phyloP scores from a whole-genome alignment of 495 filamentous ascomycete genomes.

The Neurospora sp. region DNA sequence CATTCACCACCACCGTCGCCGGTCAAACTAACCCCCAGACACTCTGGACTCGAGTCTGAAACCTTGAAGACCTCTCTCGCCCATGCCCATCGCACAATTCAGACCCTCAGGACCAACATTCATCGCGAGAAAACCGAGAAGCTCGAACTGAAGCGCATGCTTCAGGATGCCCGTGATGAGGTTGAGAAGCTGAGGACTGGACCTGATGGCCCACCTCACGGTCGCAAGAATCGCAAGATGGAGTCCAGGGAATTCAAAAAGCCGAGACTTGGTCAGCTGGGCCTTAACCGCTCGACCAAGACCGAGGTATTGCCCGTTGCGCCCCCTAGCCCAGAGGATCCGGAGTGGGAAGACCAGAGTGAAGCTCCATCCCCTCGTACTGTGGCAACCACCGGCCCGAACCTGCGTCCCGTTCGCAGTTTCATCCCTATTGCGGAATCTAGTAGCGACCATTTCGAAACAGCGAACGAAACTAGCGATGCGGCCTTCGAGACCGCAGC shows the following conservation, averaged over 20 bases:
- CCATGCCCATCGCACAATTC: slow-evolving; percentile 92
- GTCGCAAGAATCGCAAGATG: slow-evolving; percentile 61
- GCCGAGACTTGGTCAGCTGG: slow-evolving; percentile 64
- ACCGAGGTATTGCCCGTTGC: slow-evolving; percentile 56
- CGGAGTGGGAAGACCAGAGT: slow-evolving; percentile 79
- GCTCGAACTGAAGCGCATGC: slow-evolving; percentile 85
- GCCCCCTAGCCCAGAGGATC: slow-evolving; percentile 37
- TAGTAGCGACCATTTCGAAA: slow-evolving; percentile 63
- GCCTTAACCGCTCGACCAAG: slow-evolving; percentile 60
- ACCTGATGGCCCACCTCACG: slow-evolving; percentile 44
- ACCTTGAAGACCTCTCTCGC: slow-evolving; percentile 87
- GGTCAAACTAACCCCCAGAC: slow-evolving; percentile 79
- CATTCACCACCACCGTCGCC: slow-evolving; percentile 85
- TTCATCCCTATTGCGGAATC: slow-evolving; percentile 21
- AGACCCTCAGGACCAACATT: slow-evolving; percentile 85
- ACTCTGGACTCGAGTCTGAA: slow-evolving; percentile 84
- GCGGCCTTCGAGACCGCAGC: slow-evolving; percentile 80
- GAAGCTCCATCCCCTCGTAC: slow-evolving; percentile 26
- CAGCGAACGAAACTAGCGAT: slow-evolving; percentile 74
- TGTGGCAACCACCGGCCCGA: slow-evolving; percentile 4
- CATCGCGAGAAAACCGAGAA: slow-evolving; percentile 98
- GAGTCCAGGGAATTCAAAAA: slow-evolving; percentile 69
- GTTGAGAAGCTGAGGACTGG: slow-evolving; percentile 68
- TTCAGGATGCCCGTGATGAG: slow-evolving; percentile 93
- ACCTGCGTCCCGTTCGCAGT: slow-evolving; percentile 5